Percentiles rank a stretch among this genome's conserved stretches.
These are phyloP conservation scores for Cicer chorassanicum DNA, from an alignment of 306 rosid genomes.

Conservation along the genomic window DNA sequence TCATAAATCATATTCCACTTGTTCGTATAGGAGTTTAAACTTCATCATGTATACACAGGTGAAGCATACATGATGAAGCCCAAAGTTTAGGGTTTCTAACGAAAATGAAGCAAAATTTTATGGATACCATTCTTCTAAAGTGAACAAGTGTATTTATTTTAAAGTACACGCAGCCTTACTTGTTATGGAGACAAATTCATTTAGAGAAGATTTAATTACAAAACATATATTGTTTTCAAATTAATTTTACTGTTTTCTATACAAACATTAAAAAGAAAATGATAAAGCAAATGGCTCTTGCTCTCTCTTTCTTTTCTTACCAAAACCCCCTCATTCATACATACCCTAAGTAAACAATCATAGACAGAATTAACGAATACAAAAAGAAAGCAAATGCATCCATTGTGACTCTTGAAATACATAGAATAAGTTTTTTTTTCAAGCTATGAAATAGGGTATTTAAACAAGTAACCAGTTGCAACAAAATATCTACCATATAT, in stretches of 20 bases:
- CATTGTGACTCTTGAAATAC: background rate
- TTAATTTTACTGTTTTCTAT: background rate
- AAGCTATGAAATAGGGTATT: background rate
- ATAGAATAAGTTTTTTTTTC: background rate
- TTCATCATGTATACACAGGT: background rate
- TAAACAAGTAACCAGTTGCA: constrained; percentile 3
- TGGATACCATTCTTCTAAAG: background rate
- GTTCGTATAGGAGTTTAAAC: background rate
- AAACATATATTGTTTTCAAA: background rate
- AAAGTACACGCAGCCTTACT: constrained; percentile 3
- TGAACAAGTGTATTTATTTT: background rate
- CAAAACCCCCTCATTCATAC: background rate
- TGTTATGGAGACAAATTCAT: constrained; percentile 5
- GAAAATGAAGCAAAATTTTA: background rate
- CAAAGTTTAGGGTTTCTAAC: background rate
- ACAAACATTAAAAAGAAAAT: background rate
- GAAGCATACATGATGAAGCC: background rate
- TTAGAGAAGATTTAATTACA: constrained; percentile 8
- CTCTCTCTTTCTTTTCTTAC: background rate
- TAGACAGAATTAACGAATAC: constrained; percentile 8
- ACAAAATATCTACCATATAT: constrained; percentile 30
- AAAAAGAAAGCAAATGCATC: constrained; percentile 14
- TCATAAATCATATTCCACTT: background rate
- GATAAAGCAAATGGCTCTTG: constrained; percentile 7
- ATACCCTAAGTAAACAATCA: background rate